Evolutionary conservation across 345 rosid genomes (phyloP).

Genomic region (Isatis tinctoria): DNA sequence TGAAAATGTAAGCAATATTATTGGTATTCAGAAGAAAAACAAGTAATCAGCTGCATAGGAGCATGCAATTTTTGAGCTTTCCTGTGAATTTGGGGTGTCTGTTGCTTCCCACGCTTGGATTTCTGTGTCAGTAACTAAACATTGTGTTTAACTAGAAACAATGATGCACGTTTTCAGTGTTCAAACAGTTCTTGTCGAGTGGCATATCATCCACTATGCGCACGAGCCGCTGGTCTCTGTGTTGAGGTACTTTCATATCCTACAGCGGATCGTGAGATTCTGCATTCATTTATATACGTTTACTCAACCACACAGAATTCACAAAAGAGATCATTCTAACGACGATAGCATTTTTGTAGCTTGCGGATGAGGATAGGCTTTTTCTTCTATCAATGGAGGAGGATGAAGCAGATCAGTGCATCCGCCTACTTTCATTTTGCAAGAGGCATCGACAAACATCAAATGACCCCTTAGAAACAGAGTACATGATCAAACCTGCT

Average conservation of each 20-base stretch:
- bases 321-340: background rate
- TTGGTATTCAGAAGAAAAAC: background rate
- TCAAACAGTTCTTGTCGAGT: constrained; percentile 87
- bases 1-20: background rate
- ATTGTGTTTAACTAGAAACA: background rate
- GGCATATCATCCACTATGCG: constrained; percentile 98
- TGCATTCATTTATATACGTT: background rate
- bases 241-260: constrained; percentile 70
- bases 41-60: background rate
- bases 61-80: background rate
- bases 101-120: background rate
- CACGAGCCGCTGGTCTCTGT: constrained; percentile 98
- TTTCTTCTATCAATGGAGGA: constrained; percentile 82
- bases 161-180: constrained; percentile 49
- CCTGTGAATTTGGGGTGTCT: background rate
- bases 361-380: constrained; percentile 89
- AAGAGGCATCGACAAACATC: constrained; percentile 89
- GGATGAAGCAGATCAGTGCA: constrained; percentile 84
- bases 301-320: constrained; percentile 9
- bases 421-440: constrained; percentile 92
- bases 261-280: constrained; percentile 6
- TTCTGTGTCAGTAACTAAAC: background rate
- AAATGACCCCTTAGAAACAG: constrained; percentile 50
- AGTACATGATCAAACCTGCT: constrained; percentile 48
- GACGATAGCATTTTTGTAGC: constrained; percentile 39